Percentiles rank a stretch among this genome's conserved stretches.
Conservation (phyloP, 2,329 filamentous ascomycete species). For the Thelonectria discophora region DNA sequence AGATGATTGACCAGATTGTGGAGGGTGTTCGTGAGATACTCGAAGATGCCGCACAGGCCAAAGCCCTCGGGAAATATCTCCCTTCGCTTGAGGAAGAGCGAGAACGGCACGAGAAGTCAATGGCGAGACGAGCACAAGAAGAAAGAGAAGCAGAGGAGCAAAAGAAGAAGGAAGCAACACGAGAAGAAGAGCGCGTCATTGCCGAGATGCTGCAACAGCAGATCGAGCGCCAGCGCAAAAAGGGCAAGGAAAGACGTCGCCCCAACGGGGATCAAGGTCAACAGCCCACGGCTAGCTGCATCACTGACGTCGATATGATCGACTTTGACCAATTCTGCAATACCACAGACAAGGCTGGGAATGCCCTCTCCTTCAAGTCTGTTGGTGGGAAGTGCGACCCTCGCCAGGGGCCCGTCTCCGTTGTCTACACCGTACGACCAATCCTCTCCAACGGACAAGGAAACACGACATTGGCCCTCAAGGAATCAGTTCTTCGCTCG, state of each 20-base stretch:
- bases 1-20: slow-evolving; percentile 73
- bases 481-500: slow-evolving; percentile 70
- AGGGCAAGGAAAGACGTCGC: slow-evolving; percentile 70
- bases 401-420: slow-evolving; percentile 71
- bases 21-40: slow-evolving; percentile 77
- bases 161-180: slow-evolving; percentile 63
- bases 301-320: slow-evolving; percentile 50
- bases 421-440: slow-evolving; percentile 77
- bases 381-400: slow-evolving; percentile 76
- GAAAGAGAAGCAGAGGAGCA: slow-evolving; percentile 62
- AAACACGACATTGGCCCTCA: slow-evolving; percentile 75
- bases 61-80: slow-evolving; percentile 77
- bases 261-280: slow-evolving; percentile 47
- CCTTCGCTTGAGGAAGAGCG: slow-evolving; percentile 91
- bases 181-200: slow-evolving; percentile 75
- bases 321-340: slow-evolving; percentile 74
- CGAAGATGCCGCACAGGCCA: slow-evolving; percentile 84
- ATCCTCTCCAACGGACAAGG: slow-evolving; percentile 64
- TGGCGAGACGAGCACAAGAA: slow-evolving; percentile 68
- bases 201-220: slow-evolving; percentile 78
- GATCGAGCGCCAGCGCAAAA: slow-evolving; percentile 71
- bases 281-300: slow-evolving; percentile 42
- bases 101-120: slow-evolving; percentile 79
- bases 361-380: slow-evolving; percentile 72
- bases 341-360: slow-evolving; percentile 70